phyloP scores from a whole-genome alignment of 305 asterid genomes.

The Lippia alba region DNA sequence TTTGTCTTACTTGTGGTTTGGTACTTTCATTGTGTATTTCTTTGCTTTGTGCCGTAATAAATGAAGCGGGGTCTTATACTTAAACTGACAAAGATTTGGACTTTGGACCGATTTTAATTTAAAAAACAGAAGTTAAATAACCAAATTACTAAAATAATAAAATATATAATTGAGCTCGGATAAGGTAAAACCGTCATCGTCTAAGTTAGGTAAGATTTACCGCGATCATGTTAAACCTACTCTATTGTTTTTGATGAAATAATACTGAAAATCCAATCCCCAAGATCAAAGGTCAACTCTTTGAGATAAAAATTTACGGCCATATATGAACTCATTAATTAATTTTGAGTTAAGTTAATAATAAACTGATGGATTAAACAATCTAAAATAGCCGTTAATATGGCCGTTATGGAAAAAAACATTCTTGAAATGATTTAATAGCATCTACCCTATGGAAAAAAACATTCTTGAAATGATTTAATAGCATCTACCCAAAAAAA shows the following conservation, averaged over 20 bases:
- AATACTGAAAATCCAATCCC: neutral
- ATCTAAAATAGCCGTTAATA: constrained; percentile 46
- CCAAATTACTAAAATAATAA: too few relatives aligned
- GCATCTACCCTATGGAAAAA: constrained; percentile 32
- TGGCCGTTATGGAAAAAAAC: constrained; percentile 53
- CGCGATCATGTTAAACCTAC: constrained; percentile 5
- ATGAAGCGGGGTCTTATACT: too few relatives aligned
- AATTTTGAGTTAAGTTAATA: neutral
- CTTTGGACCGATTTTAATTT: too few relatives aligned
- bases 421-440: constrained; percentile 15
- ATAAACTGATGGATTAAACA: too few relatives aligned
- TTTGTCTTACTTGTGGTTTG: too few relatives aligned
- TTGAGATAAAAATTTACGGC: constrained; percentile 1
- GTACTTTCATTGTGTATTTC: too few relatives aligned
- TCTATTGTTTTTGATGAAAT: constrained; percentile 17
- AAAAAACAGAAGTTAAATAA: too few relatives aligned
- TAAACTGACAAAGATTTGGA: too few relatives aligned
- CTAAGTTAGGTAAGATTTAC: constrained; percentile 22
- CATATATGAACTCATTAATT: neutral
- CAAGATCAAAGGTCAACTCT: constrained; percentile 19
- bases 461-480: constrained; percentile 32
- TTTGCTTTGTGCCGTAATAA: too few relatives aligned
- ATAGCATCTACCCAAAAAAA: too few relatives aligned
- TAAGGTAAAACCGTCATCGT: constrained; percentile 28
- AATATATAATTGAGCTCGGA: neutral